phyloP scores from a whole-genome alignment of 768 basidiomycete genomes.

The Russula emetica region DNA sequence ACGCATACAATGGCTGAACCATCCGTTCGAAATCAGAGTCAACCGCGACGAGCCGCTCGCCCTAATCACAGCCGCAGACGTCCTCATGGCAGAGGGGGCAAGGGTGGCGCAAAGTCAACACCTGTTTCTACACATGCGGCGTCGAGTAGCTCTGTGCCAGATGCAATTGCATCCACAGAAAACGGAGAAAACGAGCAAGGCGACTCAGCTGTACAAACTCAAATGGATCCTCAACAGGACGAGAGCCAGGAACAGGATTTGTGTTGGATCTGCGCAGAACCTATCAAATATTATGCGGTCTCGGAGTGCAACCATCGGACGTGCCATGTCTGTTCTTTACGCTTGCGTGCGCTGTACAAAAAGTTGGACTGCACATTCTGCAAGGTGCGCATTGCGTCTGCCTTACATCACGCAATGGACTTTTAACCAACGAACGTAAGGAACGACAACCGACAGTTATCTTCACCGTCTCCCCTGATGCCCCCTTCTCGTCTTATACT shows the following conservation, averaged over 20 bases:
- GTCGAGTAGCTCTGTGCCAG: not conserved
- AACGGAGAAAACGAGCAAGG: not conserved
- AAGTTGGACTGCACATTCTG: constrained; percentile 93
- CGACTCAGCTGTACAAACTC: not conserved
- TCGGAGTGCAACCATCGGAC: constrained; percentile 92
- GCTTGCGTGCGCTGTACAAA: constrained; percentile 89
- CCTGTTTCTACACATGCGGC: not conserved
- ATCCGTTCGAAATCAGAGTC: constrained; percentile 9
- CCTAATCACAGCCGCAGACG: constrained; percentile 16
- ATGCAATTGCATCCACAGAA: not conserved
- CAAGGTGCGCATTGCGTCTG: constrained; percentile 54
- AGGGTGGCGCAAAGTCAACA: not conserved
- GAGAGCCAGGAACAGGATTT: constrained; percentile 32
- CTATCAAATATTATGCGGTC: constrained; percentile 83
- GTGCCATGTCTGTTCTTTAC: constrained; percentile 89
- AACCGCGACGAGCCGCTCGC: not conserved
- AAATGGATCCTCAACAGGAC: constrained; percentile 7
- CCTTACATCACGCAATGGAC: not conserved
- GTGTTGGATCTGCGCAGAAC: constrained; percentile 95
- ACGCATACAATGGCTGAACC: constrained; percentile 19
- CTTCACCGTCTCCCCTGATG: constrained; percentile 64
- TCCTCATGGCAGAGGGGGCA: constrained; percentile 11
- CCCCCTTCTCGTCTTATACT: constrained; percentile 54
- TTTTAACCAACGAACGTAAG: constrained; percentile 38
- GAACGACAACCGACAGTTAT: constrained; percentile 70